Percentiles rank a stretch among this genome's conserved stretches.
Evolutionary conservation across 164 flowering plant genomes (phyloP).

Genomic region (Annona cherimola): DNA sequence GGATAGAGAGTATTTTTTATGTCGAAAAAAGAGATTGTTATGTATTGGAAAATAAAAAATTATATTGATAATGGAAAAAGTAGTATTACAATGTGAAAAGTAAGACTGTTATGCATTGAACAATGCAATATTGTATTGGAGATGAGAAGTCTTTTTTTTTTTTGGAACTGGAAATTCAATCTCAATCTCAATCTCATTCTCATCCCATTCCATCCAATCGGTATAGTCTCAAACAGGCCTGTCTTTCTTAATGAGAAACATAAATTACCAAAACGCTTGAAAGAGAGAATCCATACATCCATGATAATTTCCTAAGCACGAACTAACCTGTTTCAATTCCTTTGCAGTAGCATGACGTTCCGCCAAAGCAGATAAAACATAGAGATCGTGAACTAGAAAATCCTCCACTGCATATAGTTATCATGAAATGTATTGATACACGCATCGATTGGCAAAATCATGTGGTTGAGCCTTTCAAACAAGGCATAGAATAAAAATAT

Average conservation of each 20-base stretch:
- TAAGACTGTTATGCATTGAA: too few species aligned
- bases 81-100: too few species aligned
- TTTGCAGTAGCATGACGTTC: slow-evolving; percentile 36
- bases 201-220: background rate
- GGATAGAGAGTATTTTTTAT: too few species aligned
- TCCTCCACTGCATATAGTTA: slow-evolving; percentile 58
- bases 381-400: slow-evolving; percentile 58
- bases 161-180: too few species aligned
- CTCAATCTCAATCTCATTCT: background rate
- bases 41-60: too few species aligned
- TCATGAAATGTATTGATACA: background rate
- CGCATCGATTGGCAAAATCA: too few species aligned
- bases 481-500: too few species aligned
- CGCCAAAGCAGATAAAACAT: slow-evolving; percentile 42
- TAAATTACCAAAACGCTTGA: background rate
- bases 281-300: background rate
- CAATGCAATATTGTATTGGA: too few species aligned
- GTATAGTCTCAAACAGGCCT: background rate
- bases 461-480: too few species aligned
- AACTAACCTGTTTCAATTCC: slow-evolving; percentile 52
- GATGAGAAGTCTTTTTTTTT: too few species aligned
- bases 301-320: background rate
- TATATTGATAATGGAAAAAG: too few species aligned
- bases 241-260: background rate
- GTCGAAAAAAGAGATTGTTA: too few species aligned